Base-by-base conservation (phyloP, 2,329 filamentous ascomycete species). In the Phyllosticta citriasiana region DNA sequence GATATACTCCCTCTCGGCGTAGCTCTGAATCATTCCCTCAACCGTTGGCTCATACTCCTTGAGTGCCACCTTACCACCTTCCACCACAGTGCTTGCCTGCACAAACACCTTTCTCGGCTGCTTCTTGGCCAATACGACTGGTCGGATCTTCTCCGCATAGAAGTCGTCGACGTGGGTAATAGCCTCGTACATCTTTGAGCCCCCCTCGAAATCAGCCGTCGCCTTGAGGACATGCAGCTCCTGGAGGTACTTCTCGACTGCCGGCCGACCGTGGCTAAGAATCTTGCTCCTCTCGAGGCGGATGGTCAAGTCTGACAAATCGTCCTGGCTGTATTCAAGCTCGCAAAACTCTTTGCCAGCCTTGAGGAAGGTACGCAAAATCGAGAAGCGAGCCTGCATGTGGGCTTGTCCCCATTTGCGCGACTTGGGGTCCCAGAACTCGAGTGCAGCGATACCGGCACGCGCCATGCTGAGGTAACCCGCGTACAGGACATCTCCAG, bases 401-500 rank as follows among this genome's bases (percentile, higher is more conserved):
- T 96, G 91, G 65, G 88, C 84, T 74, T 96, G 92, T 8, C 92
- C 92, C 92, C 92, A 96, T 77, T 96, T 96, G 66, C 86, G 81
- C 67, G 83, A 86, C 77, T 92, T 92, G 5, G 91, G 91, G 69
- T 97, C 91, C 91, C 91, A 97, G 80, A 94, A 91, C 72, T 97
- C 93, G 24, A 97, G 82, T 1, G 92, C 88, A 5, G 86, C 84
- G 53, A 99, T 80, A 63, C 94, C 94, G n/a, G 91, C 91, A 47
- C 92, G 85, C 14, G 94, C 94, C 93, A 99, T 97, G 66, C 87
- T 86, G 9, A 99, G 83, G 73, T 97, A 99, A 2, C 88, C 87
- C 0, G 87, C 85, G 69, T 93, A 97, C 7, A 97, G 83, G 6
- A 99, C 85, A 70, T 96, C 88, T 53, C 91, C 92, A 9, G 91